phyloP scores from a whole-genome alignment of 805 yeast species.

The Metschnikowia lunata region DNA sequence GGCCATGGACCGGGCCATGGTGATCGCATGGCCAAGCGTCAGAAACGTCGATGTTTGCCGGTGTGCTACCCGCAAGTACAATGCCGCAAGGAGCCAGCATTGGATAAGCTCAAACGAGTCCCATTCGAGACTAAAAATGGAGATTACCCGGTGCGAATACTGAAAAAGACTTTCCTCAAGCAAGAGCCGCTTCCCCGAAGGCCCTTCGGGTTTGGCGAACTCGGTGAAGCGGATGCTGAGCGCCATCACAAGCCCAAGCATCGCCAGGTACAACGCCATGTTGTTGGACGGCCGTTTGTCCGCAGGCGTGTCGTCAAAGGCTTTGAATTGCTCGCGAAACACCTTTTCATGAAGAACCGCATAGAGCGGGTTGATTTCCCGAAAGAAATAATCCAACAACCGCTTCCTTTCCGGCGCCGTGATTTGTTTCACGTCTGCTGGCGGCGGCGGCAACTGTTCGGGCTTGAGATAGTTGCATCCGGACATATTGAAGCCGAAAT shows the following conservation, averaged over 20 bases:
- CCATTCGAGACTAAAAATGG: conserved; percentile 46
- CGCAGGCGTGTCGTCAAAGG: conserved; percentile 15
- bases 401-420: conserved; percentile 5
- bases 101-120: conserved; percentile 49
- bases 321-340: conserved; percentile 46
- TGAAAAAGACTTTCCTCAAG: conserved; percentile 43
- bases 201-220: conserved; percentile 21
- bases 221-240: conserved; percentile 50
- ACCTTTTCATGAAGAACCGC: conserved; percentile 51
- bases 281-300: conserved; percentile 23
- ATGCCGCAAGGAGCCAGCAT: conserved; percentile 44
- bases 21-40: conserved; percentile 40
- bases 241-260: conserved; percentile 46
- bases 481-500: conserved; percentile 64
- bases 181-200: conserved; percentile 20
- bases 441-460: conserved; percentile 34
- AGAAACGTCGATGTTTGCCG: conserved; percentile 42
- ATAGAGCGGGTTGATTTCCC: conserved; percentile 49
- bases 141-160: conserved; percentile 34
- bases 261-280: conserved; percentile 49
- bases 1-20: conserved; percentile 44
- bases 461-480: conserved; percentile 47
- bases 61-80: conserved; percentile 41
- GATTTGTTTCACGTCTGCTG: conserved; percentile 21
- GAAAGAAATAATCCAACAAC: conserved; percentile 41